phyloP scores from a whole-genome alignment of 2,329 filamentous ascomycete species.

The Dothiorella sarmentorum region DNA sequence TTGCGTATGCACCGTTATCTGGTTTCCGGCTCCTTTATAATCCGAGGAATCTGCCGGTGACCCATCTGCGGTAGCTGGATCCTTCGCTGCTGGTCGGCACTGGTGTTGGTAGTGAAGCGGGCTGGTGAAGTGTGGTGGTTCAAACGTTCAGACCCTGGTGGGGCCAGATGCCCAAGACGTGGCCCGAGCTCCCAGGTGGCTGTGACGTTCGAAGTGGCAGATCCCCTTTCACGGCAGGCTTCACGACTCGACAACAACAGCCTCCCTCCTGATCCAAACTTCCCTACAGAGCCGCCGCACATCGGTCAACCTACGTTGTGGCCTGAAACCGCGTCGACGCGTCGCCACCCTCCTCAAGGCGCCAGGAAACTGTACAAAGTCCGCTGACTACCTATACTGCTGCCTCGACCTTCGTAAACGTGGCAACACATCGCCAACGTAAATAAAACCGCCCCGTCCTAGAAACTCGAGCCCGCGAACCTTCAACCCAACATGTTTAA shows the following conservation, averaged over 20 bases:
- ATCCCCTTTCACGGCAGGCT: conserved; percentile 5
- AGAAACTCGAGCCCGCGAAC: neutral
- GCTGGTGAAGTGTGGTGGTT: neutral
- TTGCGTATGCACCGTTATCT: no score
- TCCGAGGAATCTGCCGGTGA: no score
- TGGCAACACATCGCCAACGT: conserved; percentile 1
- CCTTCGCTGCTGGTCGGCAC: no score
- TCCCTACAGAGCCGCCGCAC: neutral
- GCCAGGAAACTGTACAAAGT: neutral
- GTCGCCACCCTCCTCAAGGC: neutral
- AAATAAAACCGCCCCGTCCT: neutral
- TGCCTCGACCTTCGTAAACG: conserved; percentile 14
- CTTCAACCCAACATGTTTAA: conserved; percentile 52
- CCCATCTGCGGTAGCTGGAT: no score
- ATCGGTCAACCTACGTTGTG: neutral
- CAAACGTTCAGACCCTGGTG: neutral
- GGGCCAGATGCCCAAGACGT: conserved; percentile 5
- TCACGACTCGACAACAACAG: neutral
- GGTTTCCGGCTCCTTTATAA: no score
- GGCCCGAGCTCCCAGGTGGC: conserved; percentile 6
- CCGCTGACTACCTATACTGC: conserved; percentile 1
- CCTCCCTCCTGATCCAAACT: neutral
- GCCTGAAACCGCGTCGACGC: neutral
- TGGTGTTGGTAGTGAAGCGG: neutral
- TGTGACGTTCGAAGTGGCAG: conserved; percentile 12